A percentile compares a stretch with the other conserved stretches of the same genome.
Evolutionary conservation across 352 stramenopile genomes (phyloP).

Genomic region (Lagenidium giganteum): DNA sequence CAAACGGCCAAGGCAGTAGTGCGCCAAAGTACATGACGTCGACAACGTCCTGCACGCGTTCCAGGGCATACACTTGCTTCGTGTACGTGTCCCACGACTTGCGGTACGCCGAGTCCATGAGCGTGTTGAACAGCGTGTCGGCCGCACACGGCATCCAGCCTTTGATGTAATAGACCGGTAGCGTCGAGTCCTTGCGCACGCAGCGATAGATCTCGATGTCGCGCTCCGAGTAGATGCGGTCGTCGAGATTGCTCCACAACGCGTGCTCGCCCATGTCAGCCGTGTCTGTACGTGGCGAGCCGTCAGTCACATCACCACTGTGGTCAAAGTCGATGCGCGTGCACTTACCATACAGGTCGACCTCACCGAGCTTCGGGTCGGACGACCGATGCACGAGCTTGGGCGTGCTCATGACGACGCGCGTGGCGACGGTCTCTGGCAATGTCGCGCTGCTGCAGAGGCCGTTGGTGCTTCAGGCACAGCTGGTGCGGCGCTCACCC

Average conservation of each 20-base stretch:
- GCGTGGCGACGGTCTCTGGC: too few relatives aligned
- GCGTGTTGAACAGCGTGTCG: slow-evolving; percentile 50
- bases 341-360: slow-evolving; percentile 7
- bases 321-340: too few relatives aligned
- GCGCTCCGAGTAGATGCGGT: slow-evolving; percentile 52
- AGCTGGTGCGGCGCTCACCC: too few relatives aligned
- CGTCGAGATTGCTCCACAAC: slow-evolving; percentile 41
- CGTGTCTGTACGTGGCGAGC: slow-evolving; percentile 32
- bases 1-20: slow-evolving; percentile 49
- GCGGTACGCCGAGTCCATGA: slow-evolving; percentile 46
- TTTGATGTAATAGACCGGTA: slow-evolving; percentile 53
- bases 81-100: slow-evolving; percentile 41
- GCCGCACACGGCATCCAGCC: slow-evolving; percentile 44
- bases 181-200: slow-evolving; percentile 29
- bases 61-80: slow-evolving; percentile 37
- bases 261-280: slow-evolving; percentile 51
- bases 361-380: slow-evolving; percentile 53
- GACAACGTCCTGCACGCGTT: slow-evolving; percentile 26
- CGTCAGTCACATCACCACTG: too few relatives aligned
- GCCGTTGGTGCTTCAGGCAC: too few relatives aligned
- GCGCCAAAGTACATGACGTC: slow-evolving; percentile 56
- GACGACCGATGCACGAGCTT: slow-evolving; percentile 52
- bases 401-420: too few relatives aligned
- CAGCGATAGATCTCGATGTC: slow-evolving; percentile 54
- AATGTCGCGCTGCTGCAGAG: too few relatives aligned